Evolutionary conservation across 768 basidiomycete genomes (phyloP).

Genomic region (Coprinopsis sp.): DNA sequence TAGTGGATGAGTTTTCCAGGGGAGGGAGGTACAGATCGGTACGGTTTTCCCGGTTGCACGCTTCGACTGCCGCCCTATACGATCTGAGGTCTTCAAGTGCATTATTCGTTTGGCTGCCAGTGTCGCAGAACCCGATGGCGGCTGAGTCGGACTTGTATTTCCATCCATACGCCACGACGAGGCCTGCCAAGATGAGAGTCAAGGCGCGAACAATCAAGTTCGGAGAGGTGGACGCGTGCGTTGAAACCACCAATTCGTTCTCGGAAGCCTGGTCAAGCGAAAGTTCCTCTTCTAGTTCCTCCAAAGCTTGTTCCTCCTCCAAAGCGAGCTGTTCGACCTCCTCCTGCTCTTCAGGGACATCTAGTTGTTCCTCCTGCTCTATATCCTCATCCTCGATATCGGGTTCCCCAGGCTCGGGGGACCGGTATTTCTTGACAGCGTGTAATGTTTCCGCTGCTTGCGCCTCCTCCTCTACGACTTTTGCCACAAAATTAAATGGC

Average conservation of each 20-base stretch:
- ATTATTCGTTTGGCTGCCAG: constrained; percentile 55
- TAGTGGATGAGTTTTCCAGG: constrained; percentile 18
- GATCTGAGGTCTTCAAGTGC: constrained; percentile 46
- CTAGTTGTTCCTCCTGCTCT: background rate
- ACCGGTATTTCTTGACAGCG: too few relatives aligned
- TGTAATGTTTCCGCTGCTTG: constrained; percentile 1
- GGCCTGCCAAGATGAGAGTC: constrained; percentile 16
- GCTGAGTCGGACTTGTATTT: constrained; percentile 65
- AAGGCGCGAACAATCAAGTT: background rate
- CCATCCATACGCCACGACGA: constrained; percentile 30
- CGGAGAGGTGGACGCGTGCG: background rate
- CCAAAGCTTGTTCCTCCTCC: constrained; percentile 8
- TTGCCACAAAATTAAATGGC: constrained; percentile 1
- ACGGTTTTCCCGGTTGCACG: constrained; percentile 54
- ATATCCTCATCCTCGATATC: background rate
- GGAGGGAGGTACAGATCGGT: constrained; percentile 36
- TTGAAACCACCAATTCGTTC: too few relatives aligned
- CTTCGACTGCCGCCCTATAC: constrained; percentile 41
- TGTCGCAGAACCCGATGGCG: constrained; percentile 72
- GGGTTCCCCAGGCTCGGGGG: background rate
- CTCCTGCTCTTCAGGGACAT: background rate
- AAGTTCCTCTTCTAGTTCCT: constrained; percentile 8
- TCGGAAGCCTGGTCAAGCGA: constrained; percentile 1
- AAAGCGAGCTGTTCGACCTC: background rate
- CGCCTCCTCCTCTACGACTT: background rate